Percentiles rank a stretch among this genome's conserved stretches.
phyloP scores from a whole-genome alignment of 2,329 filamentous ascomycete genomes.

The Colletotrichum sp. region DNA sequence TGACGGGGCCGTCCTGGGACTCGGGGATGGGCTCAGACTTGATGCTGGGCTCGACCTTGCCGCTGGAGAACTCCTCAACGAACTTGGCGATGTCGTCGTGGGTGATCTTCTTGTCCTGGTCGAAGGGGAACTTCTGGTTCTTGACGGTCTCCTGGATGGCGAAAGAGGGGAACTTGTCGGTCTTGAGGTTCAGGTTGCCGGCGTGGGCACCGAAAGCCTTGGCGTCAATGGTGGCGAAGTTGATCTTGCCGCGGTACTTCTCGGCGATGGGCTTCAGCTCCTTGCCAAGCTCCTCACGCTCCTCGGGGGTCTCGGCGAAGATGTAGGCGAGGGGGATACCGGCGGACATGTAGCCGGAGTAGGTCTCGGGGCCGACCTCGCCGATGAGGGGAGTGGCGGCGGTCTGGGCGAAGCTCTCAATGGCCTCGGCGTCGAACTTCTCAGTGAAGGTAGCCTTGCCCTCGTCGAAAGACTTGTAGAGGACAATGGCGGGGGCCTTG shows the following conservation, averaged over 20 bases:
- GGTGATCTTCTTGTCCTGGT: conserved; percentile 81
- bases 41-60: conserved; percentile 94
- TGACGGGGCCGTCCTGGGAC: conserved; percentile 87
- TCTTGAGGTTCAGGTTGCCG: conserved; percentile 95
- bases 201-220: conserved; percentile 94
- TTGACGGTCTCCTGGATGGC: conserved; percentile 95
- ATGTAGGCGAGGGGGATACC: conserved; percentile 96
- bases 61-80: conserved; percentile 81
- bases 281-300: conserved; percentile 79
- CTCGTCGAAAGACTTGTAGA: conserved; percentile 98
- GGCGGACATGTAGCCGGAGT: conserved; percentile 86
- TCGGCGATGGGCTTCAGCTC: conserved; percentile 85
- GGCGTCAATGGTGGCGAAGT: conserved; percentile 98
- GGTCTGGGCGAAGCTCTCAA: conserved; percentile 83
- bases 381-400: conserved; percentile 89
- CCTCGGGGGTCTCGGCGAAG: conserved; percentile 90
- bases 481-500: conserved; percentile 82
- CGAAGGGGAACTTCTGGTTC: conserved; percentile 97
- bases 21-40: conserved; percentile 98
- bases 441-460: conserved; percentile 86
- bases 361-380: conserved; percentile 96
- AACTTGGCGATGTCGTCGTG: conserved; percentile 76
- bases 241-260: conserved; percentile 92
- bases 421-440: conserved; percentile 80
- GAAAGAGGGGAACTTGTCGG: conserved; percentile 94